Conservation (phyloP, 192 early-diverging fungal genomes). For the Haplosporangium gracile region DNA sequence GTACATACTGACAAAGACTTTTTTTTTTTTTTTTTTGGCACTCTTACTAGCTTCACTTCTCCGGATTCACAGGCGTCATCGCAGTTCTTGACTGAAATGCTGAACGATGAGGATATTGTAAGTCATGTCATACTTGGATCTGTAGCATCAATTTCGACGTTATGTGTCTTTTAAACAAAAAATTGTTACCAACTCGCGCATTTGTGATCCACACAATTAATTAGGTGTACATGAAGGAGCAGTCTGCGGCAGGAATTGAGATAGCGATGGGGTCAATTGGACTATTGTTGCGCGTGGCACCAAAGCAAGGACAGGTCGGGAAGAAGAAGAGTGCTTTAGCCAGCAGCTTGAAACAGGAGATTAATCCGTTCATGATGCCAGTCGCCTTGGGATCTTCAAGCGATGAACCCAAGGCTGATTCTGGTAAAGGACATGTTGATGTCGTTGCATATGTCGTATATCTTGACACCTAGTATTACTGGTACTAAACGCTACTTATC, state of each 20-base stretch:
- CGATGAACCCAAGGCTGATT: neutral
- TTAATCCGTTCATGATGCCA: conserved; percentile 40
- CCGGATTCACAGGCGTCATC: conserved; percentile 16
- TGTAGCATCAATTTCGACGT: neutral
- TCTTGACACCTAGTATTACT: too few relatives aligned
- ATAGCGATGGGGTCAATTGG: conserved; percentile 25
- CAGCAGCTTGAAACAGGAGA: conserved; percentile 9
- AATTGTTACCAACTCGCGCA: too few relatives aligned
- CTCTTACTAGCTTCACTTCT: conserved; percentile 16
- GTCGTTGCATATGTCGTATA: neutral
- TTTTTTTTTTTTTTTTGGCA: neutral
- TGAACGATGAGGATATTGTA: conserved; percentile 36
- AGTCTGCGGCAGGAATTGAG: neutral
- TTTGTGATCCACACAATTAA: neutral
- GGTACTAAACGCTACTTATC: too few relatives aligned
- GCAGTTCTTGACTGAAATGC: conserved; percentile 17
- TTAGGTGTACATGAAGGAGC: conserved; percentile 29
- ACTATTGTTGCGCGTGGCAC: conserved; percentile 19
- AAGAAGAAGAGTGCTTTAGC: conserved; percentile 19
- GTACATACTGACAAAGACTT: neutral
- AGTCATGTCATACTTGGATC: neutral
- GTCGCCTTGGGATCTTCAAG: neutral
- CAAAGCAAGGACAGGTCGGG: neutral
- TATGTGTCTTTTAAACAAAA: neutral
- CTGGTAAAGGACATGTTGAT: neutral